A percentile compares a stretch with the other conserved stretches of the same genome.
Evolutionary conservation across 1,284 basidiomycete genomes (phyloP).

Genomic region (Lentinula novae-zelandiae): DNA sequence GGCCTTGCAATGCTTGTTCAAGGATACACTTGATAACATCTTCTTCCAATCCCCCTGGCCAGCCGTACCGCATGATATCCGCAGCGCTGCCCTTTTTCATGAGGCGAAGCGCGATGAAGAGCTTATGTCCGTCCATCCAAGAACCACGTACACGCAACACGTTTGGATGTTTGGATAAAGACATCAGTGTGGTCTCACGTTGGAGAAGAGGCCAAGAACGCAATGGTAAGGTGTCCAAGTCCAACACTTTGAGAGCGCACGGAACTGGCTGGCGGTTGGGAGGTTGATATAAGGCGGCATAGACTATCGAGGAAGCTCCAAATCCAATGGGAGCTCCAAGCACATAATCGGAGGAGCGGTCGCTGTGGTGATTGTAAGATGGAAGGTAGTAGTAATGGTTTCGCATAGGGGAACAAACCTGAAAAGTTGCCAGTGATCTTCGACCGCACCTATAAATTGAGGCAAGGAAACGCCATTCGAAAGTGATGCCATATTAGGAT

Average conservation of each 20-base stretch:
- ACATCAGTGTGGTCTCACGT: constrained; percentile 89
- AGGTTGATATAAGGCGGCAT: constrained; percentile 66
- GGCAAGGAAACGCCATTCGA: constrained; percentile 5
- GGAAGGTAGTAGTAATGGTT: constrained; percentile 10
- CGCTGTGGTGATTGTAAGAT: constrained; percentile 37
- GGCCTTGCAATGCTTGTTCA: constrained; percentile 77
- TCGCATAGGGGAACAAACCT: constrained; percentile 38
- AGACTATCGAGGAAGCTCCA: constrained; percentile 85
- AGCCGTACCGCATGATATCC: constrained; percentile 82
- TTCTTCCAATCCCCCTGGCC: constrained; percentile 85
- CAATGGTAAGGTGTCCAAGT: constrained; percentile 74
- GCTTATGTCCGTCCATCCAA: constrained; percentile 81
- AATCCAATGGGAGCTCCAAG: constrained; percentile 77
- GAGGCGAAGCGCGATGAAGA: constrained; percentile 83
- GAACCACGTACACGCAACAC: constrained; percentile 86
- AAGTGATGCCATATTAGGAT: not conserved
- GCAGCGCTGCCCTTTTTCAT: constrained; percentile 88
- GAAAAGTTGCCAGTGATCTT: constrained; percentile 83
- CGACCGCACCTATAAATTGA: constrained; percentile 68
- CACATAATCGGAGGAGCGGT: constrained; percentile 66
- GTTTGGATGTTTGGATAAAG: constrained; percentile 89
- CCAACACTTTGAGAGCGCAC: constrained; percentile 85
- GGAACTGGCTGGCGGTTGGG: constrained; percentile 40
- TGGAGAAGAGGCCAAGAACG: constrained; percentile 67
- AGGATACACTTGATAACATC: constrained; percentile 81